Evolutionary conservation across 495 filamentous ascomycete genomes (phyloP).

Genomic region (Staphylotrichum tortipilum): DNA sequence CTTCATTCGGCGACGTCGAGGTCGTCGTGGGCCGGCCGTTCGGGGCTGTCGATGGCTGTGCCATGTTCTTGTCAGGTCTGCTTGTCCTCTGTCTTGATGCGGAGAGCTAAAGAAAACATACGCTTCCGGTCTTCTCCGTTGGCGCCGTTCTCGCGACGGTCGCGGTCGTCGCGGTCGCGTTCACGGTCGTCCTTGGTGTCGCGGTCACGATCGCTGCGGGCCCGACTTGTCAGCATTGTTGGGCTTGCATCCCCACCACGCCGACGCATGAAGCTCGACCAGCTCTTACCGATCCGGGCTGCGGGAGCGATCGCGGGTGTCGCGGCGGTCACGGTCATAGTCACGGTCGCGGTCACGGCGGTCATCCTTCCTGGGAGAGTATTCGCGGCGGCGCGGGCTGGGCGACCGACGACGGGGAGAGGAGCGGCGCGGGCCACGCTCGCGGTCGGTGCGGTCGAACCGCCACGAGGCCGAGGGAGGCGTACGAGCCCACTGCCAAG

Average conservation of each 20-base stretch:
- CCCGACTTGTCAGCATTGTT: conserved; percentile 6
- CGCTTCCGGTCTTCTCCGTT: conserved; percentile 87
- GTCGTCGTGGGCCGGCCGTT: conserved; percentile 80
- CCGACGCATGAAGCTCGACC: conserved; percentile 27
- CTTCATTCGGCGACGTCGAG: conserved; percentile 85
- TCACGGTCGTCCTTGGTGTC: conserved; percentile 48
- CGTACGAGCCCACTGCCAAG: conserved; percentile 96
- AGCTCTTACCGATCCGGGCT: conserved; percentile 56
- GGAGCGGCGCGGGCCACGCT: conserved; percentile 53
- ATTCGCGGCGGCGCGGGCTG: conserved; percentile 72
- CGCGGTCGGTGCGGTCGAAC: conserved; percentile 57
- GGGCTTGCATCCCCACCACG: too few species aligned
- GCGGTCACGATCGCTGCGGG: conserved; percentile 43
- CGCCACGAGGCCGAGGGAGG: conserved; percentile 98
- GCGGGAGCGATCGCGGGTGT: conserved; percentile 63
- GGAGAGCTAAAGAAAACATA: conserved; percentile 31
- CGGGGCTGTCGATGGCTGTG: conserved; percentile 59
- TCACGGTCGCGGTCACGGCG: conserved; percentile 66
- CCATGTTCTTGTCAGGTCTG: conserved; percentile 14
- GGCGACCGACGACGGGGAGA: conserved; percentile 67
- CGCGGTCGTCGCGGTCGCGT: conserved; percentile 49
- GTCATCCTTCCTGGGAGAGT: conserved; percentile 86
- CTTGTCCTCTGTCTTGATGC: conserved; percentile 6
- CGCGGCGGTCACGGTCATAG: conserved; percentile 67
- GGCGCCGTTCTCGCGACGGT: conserved; percentile 54